Percentiles rank a stretch among this genome's conserved stretches.
These are phyloP conservation scores for Penicillium taxi DNA, from an alignment of 495 filamentous ascomycete species.

Conservation along the genomic window DNA sequence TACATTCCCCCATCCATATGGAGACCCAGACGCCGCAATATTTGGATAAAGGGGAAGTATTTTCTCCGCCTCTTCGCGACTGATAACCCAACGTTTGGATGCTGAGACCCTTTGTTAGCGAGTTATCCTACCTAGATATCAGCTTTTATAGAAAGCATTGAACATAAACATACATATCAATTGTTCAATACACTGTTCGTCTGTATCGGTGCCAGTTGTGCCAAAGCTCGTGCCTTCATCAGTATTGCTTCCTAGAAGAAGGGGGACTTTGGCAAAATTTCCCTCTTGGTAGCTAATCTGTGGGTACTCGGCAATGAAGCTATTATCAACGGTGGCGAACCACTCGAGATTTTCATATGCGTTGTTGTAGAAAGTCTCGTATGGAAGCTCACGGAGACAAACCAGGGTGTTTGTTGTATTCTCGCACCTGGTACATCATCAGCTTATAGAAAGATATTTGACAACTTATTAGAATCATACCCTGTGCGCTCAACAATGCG, in stretches of 20 bases:
- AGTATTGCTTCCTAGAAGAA: constrained; percentile 39
- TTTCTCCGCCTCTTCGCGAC: constrained; percentile 20
- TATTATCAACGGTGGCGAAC: constrained; percentile 43
- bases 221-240: constrained; percentile 45
- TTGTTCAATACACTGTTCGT: constrained; percentile 36
- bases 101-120: constrained; percentile 8
- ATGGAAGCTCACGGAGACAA: constrained; percentile 54
- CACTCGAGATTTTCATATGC: constrained; percentile 34
- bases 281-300: constrained; percentile 27
- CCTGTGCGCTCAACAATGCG: constrained; percentile 26
- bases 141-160: no score
- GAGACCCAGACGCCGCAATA: constrained; percentile 36
- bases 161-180: constrained; percentile 23
- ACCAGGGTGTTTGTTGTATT: constrained; percentile 46
- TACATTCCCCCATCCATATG: constrained; percentile 43
- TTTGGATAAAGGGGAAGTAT: constrained; percentile 34
- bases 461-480: constrained; percentile 7
- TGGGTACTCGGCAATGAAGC: constrained; percentile 40
- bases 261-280: constrained; percentile 35
- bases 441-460: neutral
- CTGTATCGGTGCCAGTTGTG: constrained; percentile 36
- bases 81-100: constrained; percentile 33
- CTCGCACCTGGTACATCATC: constrained; percentile 43
- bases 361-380: constrained; percentile 48
- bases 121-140: neutral